These are phyloP conservation scores for Solanum ossicruentum DNA, from an alignment of 257 asterid genomes.

Conservation along the genomic window DNA sequence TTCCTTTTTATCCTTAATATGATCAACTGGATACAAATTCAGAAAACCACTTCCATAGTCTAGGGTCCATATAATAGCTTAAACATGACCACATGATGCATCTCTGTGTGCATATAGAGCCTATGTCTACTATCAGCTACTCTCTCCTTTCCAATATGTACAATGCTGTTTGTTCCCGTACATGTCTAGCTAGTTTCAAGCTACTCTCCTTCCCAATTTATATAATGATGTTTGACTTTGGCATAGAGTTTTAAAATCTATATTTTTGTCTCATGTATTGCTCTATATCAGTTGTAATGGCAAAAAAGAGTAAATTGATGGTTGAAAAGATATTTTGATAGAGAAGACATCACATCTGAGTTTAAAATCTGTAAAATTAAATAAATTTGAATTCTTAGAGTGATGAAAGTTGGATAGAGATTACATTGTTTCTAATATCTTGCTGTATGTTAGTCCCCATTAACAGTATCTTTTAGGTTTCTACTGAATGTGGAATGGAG, in stretches of 20 bases:
- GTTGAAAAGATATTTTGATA: background rate
- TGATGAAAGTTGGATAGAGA: background rate
- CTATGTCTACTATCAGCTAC: background rate
- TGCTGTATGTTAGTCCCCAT: background rate
- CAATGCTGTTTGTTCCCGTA: background rate
- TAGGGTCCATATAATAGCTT: background rate
- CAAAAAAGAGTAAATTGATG: background rate
- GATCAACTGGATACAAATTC: background rate
- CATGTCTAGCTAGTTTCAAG: background rate
- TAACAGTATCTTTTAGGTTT: background rate
- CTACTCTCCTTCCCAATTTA: background rate
- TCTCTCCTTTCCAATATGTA: background rate
- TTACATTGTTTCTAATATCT: background rate
- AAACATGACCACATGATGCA: background rate
- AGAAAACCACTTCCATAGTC: background rate
- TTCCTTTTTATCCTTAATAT: background rate
- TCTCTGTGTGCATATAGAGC: background rate
- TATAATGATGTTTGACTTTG: background rate
- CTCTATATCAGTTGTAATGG: background rate
- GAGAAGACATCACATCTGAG: background rate
- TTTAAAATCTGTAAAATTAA: background rate
- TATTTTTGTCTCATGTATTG: background rate
- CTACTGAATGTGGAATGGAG: background rate
- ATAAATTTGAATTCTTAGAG: background rate
- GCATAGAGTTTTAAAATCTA: background rate